Evolutionary conservation across 495 filamentous ascomycete genomes (phyloP).

Genomic region (Penicillium ucsense): DNA sequence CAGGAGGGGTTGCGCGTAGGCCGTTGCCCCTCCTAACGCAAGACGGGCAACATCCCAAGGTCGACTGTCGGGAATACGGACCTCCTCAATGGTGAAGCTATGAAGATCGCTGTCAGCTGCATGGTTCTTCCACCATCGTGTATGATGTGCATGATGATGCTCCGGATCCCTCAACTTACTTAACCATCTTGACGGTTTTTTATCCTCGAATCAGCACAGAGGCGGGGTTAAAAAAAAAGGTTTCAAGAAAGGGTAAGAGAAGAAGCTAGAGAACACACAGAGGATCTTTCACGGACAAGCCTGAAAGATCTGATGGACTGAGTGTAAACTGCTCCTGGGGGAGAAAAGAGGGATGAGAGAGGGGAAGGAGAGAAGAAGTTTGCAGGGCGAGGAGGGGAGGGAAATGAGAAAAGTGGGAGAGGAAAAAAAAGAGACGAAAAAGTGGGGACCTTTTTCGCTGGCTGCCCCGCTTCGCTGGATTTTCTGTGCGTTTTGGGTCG

Average conservation of each 20-base stretch:
- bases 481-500: constrained; percentile 15
- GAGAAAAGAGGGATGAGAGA: constrained; percentile 21
- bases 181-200: constrained; percentile 94
- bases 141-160: not conserved
- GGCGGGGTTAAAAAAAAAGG: constrained; percentile 19
- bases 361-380: constrained; percentile 16
- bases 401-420: constrained; percentile 23
- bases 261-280: constrained; percentile 30
- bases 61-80: constrained; percentile 20
- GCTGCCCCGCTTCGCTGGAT: constrained; percentile 11
- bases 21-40: not conserved
- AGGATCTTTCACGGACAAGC: constrained; percentile 37
- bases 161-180: constrained; percentile 59
- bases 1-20: not conserved
- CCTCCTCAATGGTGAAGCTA: constrained; percentile 99
- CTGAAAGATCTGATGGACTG: constrained; percentile 39
- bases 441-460: constrained; percentile 26
- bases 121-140: not conserved
- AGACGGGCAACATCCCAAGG: not conserved
- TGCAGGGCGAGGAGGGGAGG: constrained; percentile 14
- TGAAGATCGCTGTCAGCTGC: constrained; percentile 22
- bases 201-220: constrained; percentile 41
- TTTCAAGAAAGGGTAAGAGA: constrained; percentile 12
- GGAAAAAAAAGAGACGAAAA: constrained; percentile 28
- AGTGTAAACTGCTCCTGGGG: constrained; percentile 36